Percentiles rank a stretch among this genome's conserved stretches.
Evolutionary conservation across 352 stramenopile species (phyloP).

Genomic region (Globisporangium heterothallicum): DNA sequence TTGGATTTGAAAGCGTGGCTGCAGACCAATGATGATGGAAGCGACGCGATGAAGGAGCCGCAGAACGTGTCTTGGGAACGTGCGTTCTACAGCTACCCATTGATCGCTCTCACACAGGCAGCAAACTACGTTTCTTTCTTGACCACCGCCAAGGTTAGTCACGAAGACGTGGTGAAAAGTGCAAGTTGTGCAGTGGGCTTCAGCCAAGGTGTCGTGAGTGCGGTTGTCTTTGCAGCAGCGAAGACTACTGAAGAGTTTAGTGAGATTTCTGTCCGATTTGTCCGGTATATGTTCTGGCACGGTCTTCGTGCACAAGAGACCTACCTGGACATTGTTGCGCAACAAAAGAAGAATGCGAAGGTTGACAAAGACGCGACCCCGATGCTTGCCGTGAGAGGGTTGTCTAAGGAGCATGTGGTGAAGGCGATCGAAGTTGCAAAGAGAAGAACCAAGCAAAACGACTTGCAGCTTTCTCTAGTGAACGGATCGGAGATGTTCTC

Average conservation of each 20-base stretch:
- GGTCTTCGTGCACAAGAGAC: slow-evolving; percentile 68
- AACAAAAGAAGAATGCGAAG: slow-evolving; percentile 28
- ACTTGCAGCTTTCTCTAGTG: slow-evolving; percentile 72
- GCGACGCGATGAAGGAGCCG: neutral
- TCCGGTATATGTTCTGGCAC: slow-evolving; percentile 84
- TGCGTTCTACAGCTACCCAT: slow-evolving; percentile 71
- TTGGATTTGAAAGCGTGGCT: slow-evolving; percentile 61
- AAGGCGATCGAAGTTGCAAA: slow-evolving; percentile 50
- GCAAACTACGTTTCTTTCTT: slow-evolving; percentile 77
- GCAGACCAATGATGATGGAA: slow-evolving; percentile 16
- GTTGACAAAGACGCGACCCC: slow-evolving; percentile 32
- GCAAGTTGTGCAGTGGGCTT: slow-evolving; percentile 48
- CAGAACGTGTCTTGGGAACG: slow-evolving; percentile 22
- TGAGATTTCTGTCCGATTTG: slow-evolving; percentile 31
- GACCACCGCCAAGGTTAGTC: slow-evolving; percentile 34
- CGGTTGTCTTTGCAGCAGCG: slow-evolving; percentile 56
- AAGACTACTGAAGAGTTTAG: slow-evolving; percentile 48
- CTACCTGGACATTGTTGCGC: slow-evolving; percentile 24
- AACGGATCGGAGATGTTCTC: slow-evolving; percentile 55
- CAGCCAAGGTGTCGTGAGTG: slow-evolving; percentile 77
- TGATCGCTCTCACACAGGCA: slow-evolving; percentile 71
- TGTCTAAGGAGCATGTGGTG: slow-evolving; percentile 46
- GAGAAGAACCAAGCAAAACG: slow-evolving; percentile 31
- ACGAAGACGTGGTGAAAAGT: slow-evolving; percentile 51
- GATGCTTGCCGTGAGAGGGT: slow-evolving; percentile 68